Base-by-base conservation (phyloP, 2,329 filamentous ascomycete genomes). In the Colletotrichum liriopes region DNA sequence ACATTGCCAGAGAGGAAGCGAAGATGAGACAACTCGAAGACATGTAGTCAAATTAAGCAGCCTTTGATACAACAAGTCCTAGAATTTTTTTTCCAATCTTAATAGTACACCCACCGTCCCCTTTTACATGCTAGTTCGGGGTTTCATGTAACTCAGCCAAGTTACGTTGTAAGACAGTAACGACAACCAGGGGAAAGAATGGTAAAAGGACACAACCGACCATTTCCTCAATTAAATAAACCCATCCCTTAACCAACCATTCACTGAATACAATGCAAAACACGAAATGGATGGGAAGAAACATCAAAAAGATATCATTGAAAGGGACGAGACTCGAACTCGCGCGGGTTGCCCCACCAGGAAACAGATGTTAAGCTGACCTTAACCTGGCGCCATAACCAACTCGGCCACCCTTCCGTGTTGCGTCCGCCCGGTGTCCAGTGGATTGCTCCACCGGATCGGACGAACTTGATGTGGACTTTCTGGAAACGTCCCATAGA, bases 301-400 rank as follows among this genome's bases (percentile, higher is more conserved):
- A 29, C 8, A 20, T 9, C 45, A 63, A 63, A 51, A 63, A 41
- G 5, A 2, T 0, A 5, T 9, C 0, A 0, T 12, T 52, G 45
- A 63, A 63, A 63, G 60, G 60, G 60, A 63, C 60, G 60, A 63
- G 60, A 63, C 60, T 63, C 60, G 60, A 63, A 63, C 60, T 63
- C 60, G 60, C 60, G 60, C 45, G 60, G 60, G 47, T 63, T 63
- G 60, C 60, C 60, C 60, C 60, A 63, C 60, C 60, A 63, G 60
- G 60, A 52, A 52, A 52, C 47, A 52, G 60, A 63, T 63, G 47
- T 63, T 63, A 52, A 63, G 60, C 23, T 63, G 45, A 63, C 60
- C 60, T 63, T 63, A 63, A 63, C 60, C 60, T 63, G 60, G 60
- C 60, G 60, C 60, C 60, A 63, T 52, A 63, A 63, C 60, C 60